Base-by-base conservation (phyloP, 1,284 basidiomycete genomes). In the Exobasidium rhododendri region DNA sequence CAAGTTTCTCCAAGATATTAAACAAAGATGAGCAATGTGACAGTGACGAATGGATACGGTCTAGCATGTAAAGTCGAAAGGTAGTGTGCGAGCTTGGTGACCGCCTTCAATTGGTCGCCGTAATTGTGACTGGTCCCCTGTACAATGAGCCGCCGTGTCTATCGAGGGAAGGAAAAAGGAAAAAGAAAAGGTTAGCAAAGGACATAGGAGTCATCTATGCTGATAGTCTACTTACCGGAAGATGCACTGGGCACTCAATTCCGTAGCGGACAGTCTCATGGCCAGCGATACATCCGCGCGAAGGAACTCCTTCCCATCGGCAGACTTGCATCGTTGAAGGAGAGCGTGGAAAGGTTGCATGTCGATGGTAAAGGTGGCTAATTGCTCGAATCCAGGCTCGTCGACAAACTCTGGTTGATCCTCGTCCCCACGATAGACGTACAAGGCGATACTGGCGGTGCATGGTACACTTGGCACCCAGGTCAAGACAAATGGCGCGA, bases 321-420 rank as follows among this genome's bases (percentile, higher is more conserved):
- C 20, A 44, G 61, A 49, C 44, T 52, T 49, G 46, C 57, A 49
- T 29, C 49, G 24, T 26, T 59, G 52, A 35, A 62, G 26, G 26
- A 62, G 45, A 17, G 61, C 43, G 31, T 55, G 61, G 56, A 62
- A 62, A 26, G 61, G 61, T 57, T 59, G 46, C 61, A 62, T 62
- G 44, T 62, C 61, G 40, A 62, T 62, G 10, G 47, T 62, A 51
- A 62, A 62, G 28, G 56, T 58, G 11, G 56, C 57, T 46, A 62
- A 51, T 51, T 62, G 56, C 55, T 59, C 45, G 31, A 62, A 62
- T 17, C 61, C 61, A 17, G 61, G 51, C 52, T 59, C 56, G 44
- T 62, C 61, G 45, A 62, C 61, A 31, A 62, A 62, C 40, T 62
- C 61, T 6, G 61, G 55, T 14, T 30, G 22, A 30, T 62, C 61